phyloP scores from a whole-genome alignment of 805 yeast species.

The Teunomyces cretensis region DNA sequence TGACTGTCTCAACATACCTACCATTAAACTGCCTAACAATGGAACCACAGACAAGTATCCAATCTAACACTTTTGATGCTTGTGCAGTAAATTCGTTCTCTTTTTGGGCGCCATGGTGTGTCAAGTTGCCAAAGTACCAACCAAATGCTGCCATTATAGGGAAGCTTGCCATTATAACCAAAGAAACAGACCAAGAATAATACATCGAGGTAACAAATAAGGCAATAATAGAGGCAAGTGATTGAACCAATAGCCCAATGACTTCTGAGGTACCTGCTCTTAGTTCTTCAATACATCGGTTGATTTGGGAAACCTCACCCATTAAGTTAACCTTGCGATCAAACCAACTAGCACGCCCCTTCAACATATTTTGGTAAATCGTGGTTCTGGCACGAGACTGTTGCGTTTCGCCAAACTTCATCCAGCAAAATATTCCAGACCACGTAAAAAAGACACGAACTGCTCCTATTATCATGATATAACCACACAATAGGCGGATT shows the following conservation, averaged over 20 bases:
- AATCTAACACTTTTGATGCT: constrained; percentile 63
- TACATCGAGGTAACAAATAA: constrained; percentile 64
- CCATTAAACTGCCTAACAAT: constrained; percentile 65
- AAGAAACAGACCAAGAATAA: constrained; percentile 82
- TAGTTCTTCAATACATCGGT: constrained; percentile 73
- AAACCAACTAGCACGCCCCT: constrained; percentile 57
- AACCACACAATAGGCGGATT: constrained; percentile 26
- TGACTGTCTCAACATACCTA: constrained; percentile 48
- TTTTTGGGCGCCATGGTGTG: constrained; percentile 46
- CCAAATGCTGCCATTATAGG: constrained; percentile 64
- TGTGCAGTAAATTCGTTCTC: constrained; percentile 60
- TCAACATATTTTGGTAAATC: constrained; percentile 46
- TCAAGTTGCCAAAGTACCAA: constrained; percentile 47
- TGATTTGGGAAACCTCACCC: constrained; percentile 65
- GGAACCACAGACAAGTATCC: constrained; percentile 62
- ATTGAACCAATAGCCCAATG: constrained; percentile 55
- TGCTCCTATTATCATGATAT: constrained; percentile 34
- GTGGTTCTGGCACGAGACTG: constrained; percentile 53
- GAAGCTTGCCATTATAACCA: constrained; percentile 69
- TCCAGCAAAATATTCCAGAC: constrained; percentile 61
- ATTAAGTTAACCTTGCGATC: constrained; percentile 54
- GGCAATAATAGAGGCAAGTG: constrained; percentile 52
- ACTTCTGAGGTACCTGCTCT: constrained; percentile 69
- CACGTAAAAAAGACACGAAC: constrained; percentile 40
- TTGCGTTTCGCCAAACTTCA: constrained; percentile 69